A percentile compares a stretch with the other conserved stretches of the same genome.
Evolutionary conservation across 257 asterid species (phyloP).

Genomic region (Solanum virginianum): DNA sequence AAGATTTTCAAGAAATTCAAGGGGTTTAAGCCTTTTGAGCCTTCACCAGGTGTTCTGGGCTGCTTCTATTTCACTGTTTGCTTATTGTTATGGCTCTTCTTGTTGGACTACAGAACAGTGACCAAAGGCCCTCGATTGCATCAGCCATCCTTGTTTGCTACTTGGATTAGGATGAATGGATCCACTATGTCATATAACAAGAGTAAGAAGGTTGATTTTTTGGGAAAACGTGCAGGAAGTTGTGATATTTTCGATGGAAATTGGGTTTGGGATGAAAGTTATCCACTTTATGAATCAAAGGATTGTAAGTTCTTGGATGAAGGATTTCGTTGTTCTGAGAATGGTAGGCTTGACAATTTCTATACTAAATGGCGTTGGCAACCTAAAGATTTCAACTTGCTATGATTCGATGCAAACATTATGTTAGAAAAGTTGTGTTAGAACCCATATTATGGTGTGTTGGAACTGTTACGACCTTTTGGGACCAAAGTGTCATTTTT

Average conservation of each 20-base stretch:
- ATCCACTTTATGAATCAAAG: constrained; percentile 54
- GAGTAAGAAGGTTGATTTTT: constrained; percentile 23
- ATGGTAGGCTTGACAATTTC: constrained; percentile 66
- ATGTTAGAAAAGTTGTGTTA: constrained; percentile 77
- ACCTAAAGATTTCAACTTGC: constrained; percentile 67
- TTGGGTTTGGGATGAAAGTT: constrained; percentile 83
- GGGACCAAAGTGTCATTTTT: no score
- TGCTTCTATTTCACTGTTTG: constrained; percentile 46
- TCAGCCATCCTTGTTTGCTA: constrained; percentile 16
- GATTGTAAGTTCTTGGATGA: constrained; percentile 60
- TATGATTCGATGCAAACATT: constrained; percentile 51
- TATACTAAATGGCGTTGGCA: constrained; percentile 91
- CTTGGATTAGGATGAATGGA: constrained; percentile 28
- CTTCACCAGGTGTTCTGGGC: constrained; percentile 33
- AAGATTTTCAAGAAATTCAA: constrained; percentile 50
- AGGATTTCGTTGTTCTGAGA: constrained; percentile 66
- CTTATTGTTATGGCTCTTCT: constrained; percentile 31
- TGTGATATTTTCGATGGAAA: constrained; percentile 59
- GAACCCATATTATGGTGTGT: no score
- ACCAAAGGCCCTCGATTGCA: constrained; percentile 9
- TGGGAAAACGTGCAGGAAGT: constrained; percentile 27
- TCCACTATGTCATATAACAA: background rate
- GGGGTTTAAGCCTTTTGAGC: constrained; percentile 41
- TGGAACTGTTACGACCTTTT: no score
- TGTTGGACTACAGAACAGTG: constrained; percentile 45